A percentile compares a stretch with the other conserved stretches of the same genome.
Conservation (phyloP, 2,329 filamentous ascomycete species). For the Ramichloridium luteum region DNA sequence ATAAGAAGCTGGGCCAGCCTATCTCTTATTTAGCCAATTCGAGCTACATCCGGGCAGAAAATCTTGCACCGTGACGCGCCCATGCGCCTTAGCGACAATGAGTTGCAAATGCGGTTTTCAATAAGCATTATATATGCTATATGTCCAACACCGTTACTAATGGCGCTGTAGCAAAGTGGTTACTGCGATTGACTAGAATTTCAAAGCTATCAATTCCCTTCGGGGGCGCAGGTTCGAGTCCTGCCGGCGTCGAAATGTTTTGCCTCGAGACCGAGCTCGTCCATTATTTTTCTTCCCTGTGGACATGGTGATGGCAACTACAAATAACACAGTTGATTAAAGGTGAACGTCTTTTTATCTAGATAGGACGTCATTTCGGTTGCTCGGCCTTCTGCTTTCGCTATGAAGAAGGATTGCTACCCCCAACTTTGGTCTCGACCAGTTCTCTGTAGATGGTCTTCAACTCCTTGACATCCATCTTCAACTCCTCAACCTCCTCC, state of each 20-base stretch:
- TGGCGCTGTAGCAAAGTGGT: constrained; percentile 12
- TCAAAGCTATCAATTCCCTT: not conserved
- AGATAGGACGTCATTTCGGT: no score
- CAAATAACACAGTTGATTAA: no score
- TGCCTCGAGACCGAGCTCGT: no score
- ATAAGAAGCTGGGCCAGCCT: no score
- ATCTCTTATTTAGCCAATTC: no score
- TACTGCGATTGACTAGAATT: constrained; percentile 25
- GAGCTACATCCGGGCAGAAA: not conserved
- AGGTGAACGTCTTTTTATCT: no score
- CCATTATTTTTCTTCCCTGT: no score
- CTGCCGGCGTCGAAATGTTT: constrained; percentile 10
- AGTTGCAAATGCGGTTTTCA: not conserved
- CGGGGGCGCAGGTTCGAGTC: constrained; percentile 16
- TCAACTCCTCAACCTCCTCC: constrained; percentile 83
- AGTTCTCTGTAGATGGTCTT: constrained; percentile 94
- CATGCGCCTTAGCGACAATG: not conserved
- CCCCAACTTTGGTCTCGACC: constrained; percentile 45
- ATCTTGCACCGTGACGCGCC: constrained; percentile 1
- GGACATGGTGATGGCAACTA: no score
- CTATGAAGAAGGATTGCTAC: not conserved
- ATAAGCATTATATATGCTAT: not conserved
- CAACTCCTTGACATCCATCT: constrained; percentile 77
- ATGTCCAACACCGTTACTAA: not conserved
- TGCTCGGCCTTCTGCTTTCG: no score